Conservation (phyloP, 2,329 filamentous ascomycete genomes). For the Sclerotinia trifoliorum region DNA sequence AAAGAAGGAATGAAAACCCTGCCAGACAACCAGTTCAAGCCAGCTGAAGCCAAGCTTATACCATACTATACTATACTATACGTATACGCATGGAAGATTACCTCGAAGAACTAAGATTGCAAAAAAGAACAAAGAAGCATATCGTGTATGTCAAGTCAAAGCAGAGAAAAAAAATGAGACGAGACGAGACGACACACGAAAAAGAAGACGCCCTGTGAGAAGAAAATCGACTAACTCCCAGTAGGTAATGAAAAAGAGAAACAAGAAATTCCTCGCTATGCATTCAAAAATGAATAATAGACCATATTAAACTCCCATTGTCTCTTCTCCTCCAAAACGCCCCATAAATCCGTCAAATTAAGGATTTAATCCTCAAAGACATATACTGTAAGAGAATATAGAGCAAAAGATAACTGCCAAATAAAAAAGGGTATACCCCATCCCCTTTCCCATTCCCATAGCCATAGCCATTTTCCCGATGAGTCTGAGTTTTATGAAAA, state of each 20-base stretch:
- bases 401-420: conserved; percentile 6
- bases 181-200: not conserved
- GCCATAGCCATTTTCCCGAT: conserved; percentile 21
- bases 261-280: conserved; percentile 28
- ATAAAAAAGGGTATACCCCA: conserved; percentile 15
- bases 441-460: conserved; percentile 20
- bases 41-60: not conserved
- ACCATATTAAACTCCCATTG: not conserved
- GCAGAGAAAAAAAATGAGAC: too few species aligned
- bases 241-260: not conserved
- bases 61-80: not conserved
- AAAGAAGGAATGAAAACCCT: not conserved
- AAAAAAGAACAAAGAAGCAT: not conserved
- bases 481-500: not conserved
- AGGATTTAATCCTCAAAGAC: conserved; percentile 1
- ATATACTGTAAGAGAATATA: conserved; percentile 8
- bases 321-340: not conserved
- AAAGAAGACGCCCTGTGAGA: not conserved
- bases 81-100: not conserved
- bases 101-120: not conserved
- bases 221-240: not conserved
- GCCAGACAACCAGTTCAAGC: not conserved
- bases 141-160: too few species aligned
- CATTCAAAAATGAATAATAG: conserved; percentile 3
- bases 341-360: not conserved